Evolutionary conservation across 1,284 basidiomycete genomes (phyloP).

Genomic region (Ustilago shanxiensis): DNA sequence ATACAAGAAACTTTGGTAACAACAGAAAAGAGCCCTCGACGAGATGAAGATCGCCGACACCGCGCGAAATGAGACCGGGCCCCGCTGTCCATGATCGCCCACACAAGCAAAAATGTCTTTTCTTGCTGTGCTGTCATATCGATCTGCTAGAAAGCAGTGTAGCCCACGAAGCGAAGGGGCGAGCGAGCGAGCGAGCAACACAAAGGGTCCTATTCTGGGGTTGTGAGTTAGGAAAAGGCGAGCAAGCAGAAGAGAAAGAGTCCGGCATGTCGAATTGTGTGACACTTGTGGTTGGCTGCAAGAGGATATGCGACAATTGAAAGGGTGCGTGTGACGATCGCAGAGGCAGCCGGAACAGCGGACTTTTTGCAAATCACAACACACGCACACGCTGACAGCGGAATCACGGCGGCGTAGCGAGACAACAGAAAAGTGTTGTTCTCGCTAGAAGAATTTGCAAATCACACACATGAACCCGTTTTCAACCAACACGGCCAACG

Average conservation of each 20-base stretch:
- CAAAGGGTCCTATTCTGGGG: not conserved
- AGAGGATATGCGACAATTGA: conserved; percentile 16
- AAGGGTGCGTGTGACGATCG: conserved; percentile 42
- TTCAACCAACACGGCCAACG: not conserved
- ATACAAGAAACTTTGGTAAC: conserved; percentile 1
- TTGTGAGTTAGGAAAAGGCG: not conserved
- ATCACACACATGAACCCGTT: conserved; percentile 10
- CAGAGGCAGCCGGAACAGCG: conserved; percentile 6
- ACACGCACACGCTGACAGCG: conserved; percentile 1
- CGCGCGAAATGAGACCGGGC: not conserved
- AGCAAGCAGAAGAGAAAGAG: not conserved
- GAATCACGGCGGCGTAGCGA: conserved; percentile 1
- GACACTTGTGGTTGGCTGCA: not conserved
- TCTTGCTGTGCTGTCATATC: not conserved
- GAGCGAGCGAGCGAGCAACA: not conserved
- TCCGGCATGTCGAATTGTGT: not conserved
- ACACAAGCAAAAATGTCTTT: not conserved
- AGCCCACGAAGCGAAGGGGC: not conserved
- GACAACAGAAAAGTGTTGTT: conserved; percentile 15
- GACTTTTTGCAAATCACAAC: not conserved
- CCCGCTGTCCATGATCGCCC: not conserved
- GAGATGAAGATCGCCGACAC: conserved; percentile 10
- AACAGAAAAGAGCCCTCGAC: not conserved
- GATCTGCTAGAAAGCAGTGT: not conserved
- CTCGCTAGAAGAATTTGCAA: conserved; percentile 15